Base-by-base conservation (phyloP, 169 alveolate genomes). In the Perkinsus olseni region DNA sequence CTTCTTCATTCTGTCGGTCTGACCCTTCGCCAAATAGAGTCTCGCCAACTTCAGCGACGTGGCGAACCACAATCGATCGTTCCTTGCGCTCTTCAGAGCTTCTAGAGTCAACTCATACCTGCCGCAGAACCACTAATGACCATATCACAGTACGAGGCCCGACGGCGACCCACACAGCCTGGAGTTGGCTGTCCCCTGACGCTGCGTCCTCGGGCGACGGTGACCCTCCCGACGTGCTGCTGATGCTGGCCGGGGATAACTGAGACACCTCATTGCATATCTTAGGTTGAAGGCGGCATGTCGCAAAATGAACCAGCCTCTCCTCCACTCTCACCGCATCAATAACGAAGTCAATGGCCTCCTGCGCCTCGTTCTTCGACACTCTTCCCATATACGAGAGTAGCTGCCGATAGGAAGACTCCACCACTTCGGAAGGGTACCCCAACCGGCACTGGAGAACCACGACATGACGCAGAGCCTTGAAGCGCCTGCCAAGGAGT, bases 21-120 rank as follows among this genome's bases (percentile, higher is more conserved):
- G 94, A 38, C 92, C 94, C 92, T 93, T 92, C 39, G 91, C 92
- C 92, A 93, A 93, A 48, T 74, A 74, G 39, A 93, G 92, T 24
- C 74, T 93, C 38, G 82, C 31, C 1, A 93, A 31, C 91, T 93
- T 93, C 10, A 93, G 38, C 38, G 82, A 50, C 6, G 94, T 74
- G 82, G 82, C 39, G 34, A 74, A 74, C 94, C 94, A 93, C 51
- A 93, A 74, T 20, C 82, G 40, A n/a, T 38, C 39, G 74, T 91
- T 50, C 37, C 82, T 51, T 48, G 74, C 82, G 90, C 40, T 74
- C 82, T 38, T 93, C 92, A 93, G 82, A n/a, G 50, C 40, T 31
- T 93, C 92, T 74, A 93, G 74, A 24, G 90, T 93, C 74, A 93
- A 74, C 39, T 93, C 94, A 82, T 90, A 90, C 45, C 36, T 90